phyloP scores from a whole-genome alignment of 768 basidiomycete species.

The Scleroderma bovista region DNA sequence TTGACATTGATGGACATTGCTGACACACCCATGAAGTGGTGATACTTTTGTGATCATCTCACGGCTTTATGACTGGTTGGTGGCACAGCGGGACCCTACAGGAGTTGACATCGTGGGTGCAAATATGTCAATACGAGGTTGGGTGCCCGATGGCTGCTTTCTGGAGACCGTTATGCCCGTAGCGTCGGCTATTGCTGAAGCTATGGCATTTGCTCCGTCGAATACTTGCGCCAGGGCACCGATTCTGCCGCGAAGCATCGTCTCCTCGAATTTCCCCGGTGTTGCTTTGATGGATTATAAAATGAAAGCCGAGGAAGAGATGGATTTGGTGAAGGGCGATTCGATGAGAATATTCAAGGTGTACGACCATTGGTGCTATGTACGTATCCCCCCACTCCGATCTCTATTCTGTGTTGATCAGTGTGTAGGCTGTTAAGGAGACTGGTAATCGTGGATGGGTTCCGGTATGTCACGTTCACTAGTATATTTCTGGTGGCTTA shows the following conservation, averaged over 20 bases:
- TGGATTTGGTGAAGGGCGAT: constrained; percentile 86
- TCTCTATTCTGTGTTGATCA: constrained; percentile 9
- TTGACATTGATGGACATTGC: not conserved
- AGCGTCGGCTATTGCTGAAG: constrained; percentile 79
- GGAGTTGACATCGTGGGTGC: constrained; percentile 75
- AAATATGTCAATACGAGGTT: constrained; percentile 80
- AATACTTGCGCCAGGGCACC: constrained; percentile 51
- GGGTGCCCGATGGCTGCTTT: constrained; percentile 97
- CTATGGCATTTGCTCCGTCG: constrained; percentile 44
- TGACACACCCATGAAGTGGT: constrained; percentile 44
- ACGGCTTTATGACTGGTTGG: constrained; percentile 98
- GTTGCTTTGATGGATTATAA: constrained; percentile 94
- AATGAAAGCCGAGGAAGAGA: constrained; percentile 89
- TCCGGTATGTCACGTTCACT: constrained; percentile 47
- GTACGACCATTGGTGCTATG: constrained; percentile 97
- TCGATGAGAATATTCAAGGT: constrained; percentile 89
- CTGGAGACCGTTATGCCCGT: constrained; percentile 92
- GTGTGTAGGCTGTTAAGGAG: constrained; percentile 88
- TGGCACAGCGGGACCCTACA: constrained; percentile 89
- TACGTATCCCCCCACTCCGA: constrained; percentile 29
- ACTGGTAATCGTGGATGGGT: constrained; percentile 97
- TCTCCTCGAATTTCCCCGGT: constrained; percentile 96
- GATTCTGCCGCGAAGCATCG: constrained; percentile 83
- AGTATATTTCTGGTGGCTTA: not conserved
- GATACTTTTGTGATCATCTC: constrained; percentile 92